These are phyloP conservation scores for Solanum chacoense DNA, from an alignment of 305 asterid genomes.

Conservation along the genomic window DNA sequence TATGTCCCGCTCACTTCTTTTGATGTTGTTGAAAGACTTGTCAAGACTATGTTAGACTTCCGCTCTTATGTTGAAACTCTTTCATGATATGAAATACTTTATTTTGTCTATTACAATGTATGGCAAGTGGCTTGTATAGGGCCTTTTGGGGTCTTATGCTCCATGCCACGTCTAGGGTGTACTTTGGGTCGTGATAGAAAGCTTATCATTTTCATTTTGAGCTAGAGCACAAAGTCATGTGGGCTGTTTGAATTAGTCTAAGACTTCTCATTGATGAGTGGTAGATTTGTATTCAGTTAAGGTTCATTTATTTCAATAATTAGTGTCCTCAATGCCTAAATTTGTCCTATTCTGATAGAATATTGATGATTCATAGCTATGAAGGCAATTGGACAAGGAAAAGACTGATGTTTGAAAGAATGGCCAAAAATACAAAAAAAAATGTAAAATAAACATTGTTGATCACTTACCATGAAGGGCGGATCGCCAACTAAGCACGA, in stretches of 20 bases:
- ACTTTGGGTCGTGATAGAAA: not conserved
- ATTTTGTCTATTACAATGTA: not conserved
- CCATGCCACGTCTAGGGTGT: not conserved
- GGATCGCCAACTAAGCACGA: not conserved
- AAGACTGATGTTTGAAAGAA: not conserved
- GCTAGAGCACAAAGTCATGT: not conserved
- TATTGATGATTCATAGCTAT: not conserved
- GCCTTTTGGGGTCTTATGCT: not conserved
- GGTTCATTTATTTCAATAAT: not conserved
- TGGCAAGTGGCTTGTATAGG: not conserved
- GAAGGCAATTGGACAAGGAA: not conserved
- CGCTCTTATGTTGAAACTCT: not conserved
- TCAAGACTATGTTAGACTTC: not conserved
- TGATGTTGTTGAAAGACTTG: not conserved
- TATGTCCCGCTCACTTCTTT: not conserved
- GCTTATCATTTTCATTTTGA: not conserved
- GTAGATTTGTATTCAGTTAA: too few relatives aligned
- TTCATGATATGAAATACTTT: not conserved
- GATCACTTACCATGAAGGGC: not conserved
- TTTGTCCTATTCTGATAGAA: too few relatives aligned
- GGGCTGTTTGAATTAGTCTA: not conserved
- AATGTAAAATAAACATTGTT: not conserved
- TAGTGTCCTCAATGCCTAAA: not conserved
- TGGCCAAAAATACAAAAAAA: not conserved
- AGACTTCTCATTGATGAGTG: too few relatives aligned